Percentiles rank a stretch among this genome's conserved stretches.
These are phyloP conservation scores for Begonia loranthoides DNA, from an alignment of 306 rosid genomes.

Conservation along the genomic window DNA sequence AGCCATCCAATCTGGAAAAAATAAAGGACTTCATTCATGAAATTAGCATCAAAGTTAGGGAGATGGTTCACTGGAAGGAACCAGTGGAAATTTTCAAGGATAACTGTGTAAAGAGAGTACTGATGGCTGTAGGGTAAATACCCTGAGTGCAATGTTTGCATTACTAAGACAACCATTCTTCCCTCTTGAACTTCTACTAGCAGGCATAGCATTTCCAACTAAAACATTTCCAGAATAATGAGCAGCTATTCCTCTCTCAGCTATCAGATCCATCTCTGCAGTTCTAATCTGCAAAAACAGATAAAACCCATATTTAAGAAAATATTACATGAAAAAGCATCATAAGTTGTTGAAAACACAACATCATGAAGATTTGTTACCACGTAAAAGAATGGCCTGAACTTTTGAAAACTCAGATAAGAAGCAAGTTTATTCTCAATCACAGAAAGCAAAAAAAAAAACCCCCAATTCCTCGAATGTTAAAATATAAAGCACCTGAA, in stretches of 20 bases:
- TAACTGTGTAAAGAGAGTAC: constrained; percentile 10
- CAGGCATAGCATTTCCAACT: constrained; percentile 53
- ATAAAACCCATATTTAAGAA: constrained; percentile 9
- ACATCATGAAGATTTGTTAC: not conserved
- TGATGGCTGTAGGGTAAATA: constrained; percentile 22
- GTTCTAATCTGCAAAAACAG: constrained; percentile 71
- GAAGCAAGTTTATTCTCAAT: constrained; percentile 10
- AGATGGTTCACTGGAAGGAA: constrained; percentile 6
- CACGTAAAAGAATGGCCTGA: no score
- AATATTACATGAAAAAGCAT: constrained; percentile 1
- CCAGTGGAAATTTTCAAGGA: constrained; percentile 15
- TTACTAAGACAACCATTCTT: constrained; percentile 79
- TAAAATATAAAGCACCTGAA: constrained; percentile 54
- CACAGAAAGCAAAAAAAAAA: constrained; percentile 4
- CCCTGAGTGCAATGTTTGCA: constrained; percentile 97
- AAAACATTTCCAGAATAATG: constrained; percentile 85
- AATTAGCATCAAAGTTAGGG: constrained; percentile 18
- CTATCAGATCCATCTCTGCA: constrained; percentile 91
- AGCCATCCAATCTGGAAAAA: constrained; percentile 94
- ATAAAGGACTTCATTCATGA: constrained; percentile 23
- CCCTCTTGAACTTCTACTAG: constrained; percentile 65
- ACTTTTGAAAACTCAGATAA: not conserved
- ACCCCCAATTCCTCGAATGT: constrained; percentile 8
- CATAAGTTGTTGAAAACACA: not conserved
- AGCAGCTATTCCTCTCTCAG: constrained; percentile 98